These are phyloP conservation scores for Rhodotorula sp. DNA, from an alignment of 1,284 basidiomycete genomes.

Conservation along the genomic window DNA sequence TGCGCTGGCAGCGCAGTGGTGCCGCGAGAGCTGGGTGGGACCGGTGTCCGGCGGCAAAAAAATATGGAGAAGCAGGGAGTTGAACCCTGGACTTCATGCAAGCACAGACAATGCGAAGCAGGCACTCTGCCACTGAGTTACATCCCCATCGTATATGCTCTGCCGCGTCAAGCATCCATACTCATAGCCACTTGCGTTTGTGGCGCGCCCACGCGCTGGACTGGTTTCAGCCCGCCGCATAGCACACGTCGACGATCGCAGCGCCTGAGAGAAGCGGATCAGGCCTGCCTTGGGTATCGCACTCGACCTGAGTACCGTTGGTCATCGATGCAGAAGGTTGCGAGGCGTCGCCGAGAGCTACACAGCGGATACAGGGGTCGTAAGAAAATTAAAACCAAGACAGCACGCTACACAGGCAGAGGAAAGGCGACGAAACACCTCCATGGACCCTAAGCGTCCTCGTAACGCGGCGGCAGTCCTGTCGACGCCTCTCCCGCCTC, in stretches of 20 bases:
- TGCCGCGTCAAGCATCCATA: fast-evolving
- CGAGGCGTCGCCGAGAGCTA: no score
- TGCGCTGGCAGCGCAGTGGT: no score
- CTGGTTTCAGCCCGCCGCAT: not conserved
- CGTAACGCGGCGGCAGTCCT: not conserved
- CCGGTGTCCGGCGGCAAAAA: not conserved
- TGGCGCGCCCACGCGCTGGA: not conserved
- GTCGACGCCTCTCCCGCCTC: no score
- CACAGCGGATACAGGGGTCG: no score
- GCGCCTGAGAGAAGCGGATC: no score
- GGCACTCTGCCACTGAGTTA: conserved; percentile 5
- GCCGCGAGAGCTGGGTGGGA: no score
- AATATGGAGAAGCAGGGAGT: conserved; percentile 9
- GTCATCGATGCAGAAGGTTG: not conserved
- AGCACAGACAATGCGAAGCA: conserved; percentile 3
- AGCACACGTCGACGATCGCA: no score
- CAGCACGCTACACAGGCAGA: no score
- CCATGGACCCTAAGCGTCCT: not conserved
- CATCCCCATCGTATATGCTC: not conserved
- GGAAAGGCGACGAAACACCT: no score
- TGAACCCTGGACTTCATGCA: conserved; percentile 12
- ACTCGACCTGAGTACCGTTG: not conserved
- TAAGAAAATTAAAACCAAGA: no score
- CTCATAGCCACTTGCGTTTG: not conserved
- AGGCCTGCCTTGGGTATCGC: no score